Base-by-base conservation (phyloP, 768 basidiomycete genomes). In the Termitomyces sp. region DNA sequence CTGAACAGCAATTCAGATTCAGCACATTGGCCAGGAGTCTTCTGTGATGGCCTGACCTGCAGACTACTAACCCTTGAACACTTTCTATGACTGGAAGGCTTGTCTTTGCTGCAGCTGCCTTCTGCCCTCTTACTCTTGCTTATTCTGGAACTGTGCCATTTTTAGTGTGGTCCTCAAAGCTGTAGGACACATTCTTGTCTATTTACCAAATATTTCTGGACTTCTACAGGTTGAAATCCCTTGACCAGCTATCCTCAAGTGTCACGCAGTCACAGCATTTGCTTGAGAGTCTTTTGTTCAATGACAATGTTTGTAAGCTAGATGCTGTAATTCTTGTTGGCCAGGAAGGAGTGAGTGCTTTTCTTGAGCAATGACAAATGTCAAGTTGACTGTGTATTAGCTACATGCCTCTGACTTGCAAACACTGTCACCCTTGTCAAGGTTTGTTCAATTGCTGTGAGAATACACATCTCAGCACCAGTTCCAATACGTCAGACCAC, bases 381-480 rank as follows among this genome's bases (percentile, higher is more conserved):
- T 31, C 57, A n/a, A 34, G 61, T 65, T 54, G 27, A 54, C 39
- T 39, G 9, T 42, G n/a, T 5, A 13, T 20, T n/a, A 44, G 90
- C 74, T 89, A 4, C 90, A 88, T 65, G 86, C 88, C 27, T 86
- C 88, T 18, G 89, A 92, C 75, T 75, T 92, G 44, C 85, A 86
- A 33, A 70, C 73, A 11, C 81, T 91, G 24, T 70, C 81, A 6
- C 73, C 82, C 9, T 75, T 77, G 1, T 83, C 82, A 3, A 70
- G 73, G 60, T 72, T 91, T n/a, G 73, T 80, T 6, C 73, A 70
- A 27, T 66, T 73, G 8, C 73, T 92, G 8, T 73, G 71, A 4
- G 73, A 74, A 1, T 75, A 88, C 3, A 74, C 83, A 0, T 85
- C 80, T 2, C 75, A 83, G 27, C 73, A 84, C 24, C 86, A 90